Conservation (phyloP, 1,139 yeast species). For the Suhomyces wounanorum region DNA sequence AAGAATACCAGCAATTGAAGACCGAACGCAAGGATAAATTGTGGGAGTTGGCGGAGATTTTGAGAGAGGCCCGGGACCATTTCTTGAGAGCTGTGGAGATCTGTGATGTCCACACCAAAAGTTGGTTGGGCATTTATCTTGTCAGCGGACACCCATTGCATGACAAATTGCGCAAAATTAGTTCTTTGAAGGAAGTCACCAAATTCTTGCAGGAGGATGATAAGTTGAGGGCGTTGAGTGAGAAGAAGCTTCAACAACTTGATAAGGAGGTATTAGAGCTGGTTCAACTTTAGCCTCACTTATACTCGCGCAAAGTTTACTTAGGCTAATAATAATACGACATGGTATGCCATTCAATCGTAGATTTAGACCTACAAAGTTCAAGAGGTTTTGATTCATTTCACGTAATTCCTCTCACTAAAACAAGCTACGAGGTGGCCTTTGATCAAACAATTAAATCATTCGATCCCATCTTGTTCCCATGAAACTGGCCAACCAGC, state of each 20-base stretch:
- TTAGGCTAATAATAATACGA: background rate
- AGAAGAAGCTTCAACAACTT: slow-evolving; percentile 24
- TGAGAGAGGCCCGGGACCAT: slow-evolving; percentile 50
- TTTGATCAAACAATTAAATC: too few species aligned
- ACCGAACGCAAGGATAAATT: slow-evolving; percentile 21
- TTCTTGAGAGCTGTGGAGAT: slow-evolving; percentile 74
- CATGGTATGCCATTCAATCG: background rate
- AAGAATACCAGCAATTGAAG: slow-evolving; percentile 14
- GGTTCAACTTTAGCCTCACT: background rate
- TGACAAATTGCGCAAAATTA: slow-evolving; percentile 23
- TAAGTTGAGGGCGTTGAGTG: slow-evolving; percentile 23
- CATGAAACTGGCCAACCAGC: too few species aligned
- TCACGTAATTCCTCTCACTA: too few species aligned
- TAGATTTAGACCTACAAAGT: background rate
- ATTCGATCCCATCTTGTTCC: too few species aligned
- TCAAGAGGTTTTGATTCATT: too few species aligned
- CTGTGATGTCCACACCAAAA: slow-evolving; percentile 64
- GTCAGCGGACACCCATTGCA: slow-evolving; percentile 29
- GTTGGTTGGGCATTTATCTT: slow-evolving; percentile 73
- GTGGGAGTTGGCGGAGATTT: slow-evolving; percentile 19
- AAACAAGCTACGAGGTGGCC: too few species aligned
- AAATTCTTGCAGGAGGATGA: slow-evolving; percentile 26
- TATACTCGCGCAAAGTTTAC: background rate
- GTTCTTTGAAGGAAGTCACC: slow-evolving; percentile 23
- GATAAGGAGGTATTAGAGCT: slow-evolving; percentile 5